A percentile compares a stretch with the other conserved stretches of the same genome.
Evolutionary conservation across 176 grass and related monocot species (phyloP).

Genomic region (Avena eriantha): DNA sequence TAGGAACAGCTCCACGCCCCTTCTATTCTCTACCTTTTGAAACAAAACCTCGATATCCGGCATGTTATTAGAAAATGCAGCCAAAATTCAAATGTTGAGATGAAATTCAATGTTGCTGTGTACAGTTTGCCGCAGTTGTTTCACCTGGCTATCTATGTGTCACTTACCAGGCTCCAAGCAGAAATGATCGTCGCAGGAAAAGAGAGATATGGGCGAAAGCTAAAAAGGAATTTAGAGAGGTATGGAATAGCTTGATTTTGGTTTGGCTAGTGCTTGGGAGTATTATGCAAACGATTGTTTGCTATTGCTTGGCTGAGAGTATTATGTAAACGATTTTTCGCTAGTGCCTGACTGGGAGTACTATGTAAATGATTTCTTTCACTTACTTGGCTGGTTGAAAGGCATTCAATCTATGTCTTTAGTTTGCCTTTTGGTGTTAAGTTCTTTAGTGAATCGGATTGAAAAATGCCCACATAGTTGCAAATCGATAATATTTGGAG

Average conservation of each 20-base stretch:
- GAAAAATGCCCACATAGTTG: conserved; percentile 1
- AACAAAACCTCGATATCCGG: neutral
- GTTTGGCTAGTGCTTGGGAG: neutral
- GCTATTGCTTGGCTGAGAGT: neutral
- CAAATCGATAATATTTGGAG: neutral
- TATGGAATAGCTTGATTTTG: conserved; percentile 23
- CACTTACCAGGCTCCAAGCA: neutral
- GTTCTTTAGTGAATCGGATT: neutral
- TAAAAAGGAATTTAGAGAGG: conserved; percentile 9
- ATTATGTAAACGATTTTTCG: neutral
- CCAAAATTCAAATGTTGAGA: neutral
- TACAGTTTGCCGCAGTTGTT: neutral
- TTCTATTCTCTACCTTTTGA: neutral
- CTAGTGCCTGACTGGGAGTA: neutral
- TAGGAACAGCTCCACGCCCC: neutral
- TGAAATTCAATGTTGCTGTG: conserved; percentile 6
- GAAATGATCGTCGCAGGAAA: conserved; percentile 16
- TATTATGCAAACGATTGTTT: neutral
- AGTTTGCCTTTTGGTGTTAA: neutral
- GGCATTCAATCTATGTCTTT: neutral
- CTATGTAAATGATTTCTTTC: neutral
- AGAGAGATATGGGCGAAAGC: neutral
- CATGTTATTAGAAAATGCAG: neutral
- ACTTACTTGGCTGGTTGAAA: conserved; percentile 15
- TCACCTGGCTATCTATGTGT: neutral